Evolutionary conservation across 768 basidiomycete genomes (phyloP).

Genomic region (Dendrothele bispora): DNA sequence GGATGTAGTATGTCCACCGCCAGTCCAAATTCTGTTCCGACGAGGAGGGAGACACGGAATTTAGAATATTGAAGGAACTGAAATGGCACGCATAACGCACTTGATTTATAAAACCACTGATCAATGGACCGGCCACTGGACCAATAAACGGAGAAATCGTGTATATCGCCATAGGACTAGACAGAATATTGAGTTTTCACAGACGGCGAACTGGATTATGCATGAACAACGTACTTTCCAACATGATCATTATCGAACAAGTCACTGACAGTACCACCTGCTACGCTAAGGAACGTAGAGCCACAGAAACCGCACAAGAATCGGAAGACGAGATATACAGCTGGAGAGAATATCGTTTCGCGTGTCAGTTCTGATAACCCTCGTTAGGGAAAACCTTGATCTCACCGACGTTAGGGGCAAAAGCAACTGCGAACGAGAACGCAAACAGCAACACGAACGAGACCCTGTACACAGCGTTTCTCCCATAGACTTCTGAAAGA

Average conservation of each 20-base stretch:
- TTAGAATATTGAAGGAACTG: background rate
- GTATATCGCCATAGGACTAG: constrained; percentile 58
- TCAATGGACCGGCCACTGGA: constrained; percentile 54
- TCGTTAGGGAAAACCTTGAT: constrained; percentile 1
- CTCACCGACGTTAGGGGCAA: constrained; percentile 65
- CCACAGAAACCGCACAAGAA: constrained; percentile 59
- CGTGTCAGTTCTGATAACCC: background rate
- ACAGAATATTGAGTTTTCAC: too few species aligned
- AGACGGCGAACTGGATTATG: too few species aligned
- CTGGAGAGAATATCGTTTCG: constrained; percentile 26
- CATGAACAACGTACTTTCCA: constrained; percentile 47
- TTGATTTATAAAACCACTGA: constrained; percentile 75
- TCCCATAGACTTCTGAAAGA: constrained; percentile 61
- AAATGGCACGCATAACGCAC: constrained; percentile 25
- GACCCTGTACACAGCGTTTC: constrained; percentile 59
- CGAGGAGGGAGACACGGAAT: constrained; percentile 1
- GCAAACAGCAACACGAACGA: constrained; percentile 63
- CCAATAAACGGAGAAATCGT: constrained; percentile 54
- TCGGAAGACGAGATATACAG: constrained; percentile 59
- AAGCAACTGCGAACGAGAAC: constrained; percentile 71
- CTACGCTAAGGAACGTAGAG: constrained; percentile 55
- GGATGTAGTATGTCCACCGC: constrained; percentile 78
- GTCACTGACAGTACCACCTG: constrained; percentile 57
- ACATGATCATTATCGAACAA: constrained; percentile 57
- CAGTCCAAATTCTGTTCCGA: constrained; percentile 49